These are phyloP conservation scores for Acanthamoeba castellanii DNA, from an alignment of 208 protist species.

Conservation along the genomic window DNA sequence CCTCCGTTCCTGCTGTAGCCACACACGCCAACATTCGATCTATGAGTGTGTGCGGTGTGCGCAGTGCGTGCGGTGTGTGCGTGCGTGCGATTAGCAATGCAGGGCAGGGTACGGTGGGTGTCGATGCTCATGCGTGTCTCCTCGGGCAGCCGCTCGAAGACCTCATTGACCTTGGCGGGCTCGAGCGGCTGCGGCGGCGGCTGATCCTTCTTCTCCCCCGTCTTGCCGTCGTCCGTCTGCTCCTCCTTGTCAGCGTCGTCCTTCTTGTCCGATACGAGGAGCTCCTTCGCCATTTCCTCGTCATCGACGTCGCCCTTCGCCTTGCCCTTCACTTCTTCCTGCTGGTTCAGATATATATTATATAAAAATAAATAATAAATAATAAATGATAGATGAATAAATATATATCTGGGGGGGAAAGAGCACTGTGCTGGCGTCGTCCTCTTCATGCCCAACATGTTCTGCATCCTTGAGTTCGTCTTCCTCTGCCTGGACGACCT, in stretches of 20 bases:
- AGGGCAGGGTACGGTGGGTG: neutral
- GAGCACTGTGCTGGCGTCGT: neutral
- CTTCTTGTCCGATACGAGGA: neutral
- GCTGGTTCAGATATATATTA: too few species aligned
- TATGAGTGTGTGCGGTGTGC: neutral
- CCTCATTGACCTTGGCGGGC: neutral
- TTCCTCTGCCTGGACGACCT: neutral
- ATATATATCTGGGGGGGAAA: too few species aligned
- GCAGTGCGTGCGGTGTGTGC: too few species aligned
- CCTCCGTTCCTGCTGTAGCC: neutral
- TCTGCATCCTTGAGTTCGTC: neutral
- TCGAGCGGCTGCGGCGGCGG: constrained; percentile 21
- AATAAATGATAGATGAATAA: neutral
- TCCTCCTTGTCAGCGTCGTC: neutral
- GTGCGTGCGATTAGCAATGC: neutral
- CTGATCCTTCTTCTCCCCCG: neutral
- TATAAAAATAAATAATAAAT: too few species aligned
- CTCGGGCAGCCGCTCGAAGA: constrained; percentile 66
- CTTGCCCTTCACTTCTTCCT: neutral
- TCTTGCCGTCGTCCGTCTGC: neutral
- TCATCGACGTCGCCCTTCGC: neutral
- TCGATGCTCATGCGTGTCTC: constrained; percentile 66
- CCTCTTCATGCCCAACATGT: neutral
- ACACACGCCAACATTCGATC: neutral
- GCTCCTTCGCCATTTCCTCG: neutral